phyloP scores from a whole-genome alignment of 2,329 filamentous ascomycete genomes.

The Teratosphaeriaceae sp. region DNA sequence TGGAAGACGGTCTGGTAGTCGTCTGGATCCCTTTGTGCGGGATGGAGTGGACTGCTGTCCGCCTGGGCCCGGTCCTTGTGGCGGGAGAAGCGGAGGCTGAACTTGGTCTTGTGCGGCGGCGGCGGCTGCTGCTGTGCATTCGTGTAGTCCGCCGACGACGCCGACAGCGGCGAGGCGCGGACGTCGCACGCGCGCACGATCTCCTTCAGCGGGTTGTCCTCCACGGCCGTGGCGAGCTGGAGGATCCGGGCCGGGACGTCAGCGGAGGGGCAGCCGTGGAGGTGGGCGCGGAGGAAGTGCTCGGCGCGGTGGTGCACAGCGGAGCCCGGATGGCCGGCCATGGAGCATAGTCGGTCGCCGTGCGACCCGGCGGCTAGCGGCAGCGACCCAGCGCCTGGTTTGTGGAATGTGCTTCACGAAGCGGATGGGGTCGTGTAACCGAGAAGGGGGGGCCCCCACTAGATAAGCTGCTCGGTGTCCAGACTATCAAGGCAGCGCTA shows the following conservation, averaged over 20 bases:
- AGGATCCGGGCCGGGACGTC: constrained; percentile 1
- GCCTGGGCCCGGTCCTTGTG: constrained; percentile 1
- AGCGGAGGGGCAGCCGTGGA: neutral
- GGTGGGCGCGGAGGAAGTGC: neutral
- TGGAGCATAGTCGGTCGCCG: neutral
- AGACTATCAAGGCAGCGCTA: no score
- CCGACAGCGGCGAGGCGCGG: no score
- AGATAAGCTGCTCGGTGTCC: no score
- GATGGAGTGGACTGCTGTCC: neutral
- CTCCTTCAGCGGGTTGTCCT: constrained; percentile 8
- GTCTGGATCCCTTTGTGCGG: neutral
- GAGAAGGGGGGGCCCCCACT: no score
- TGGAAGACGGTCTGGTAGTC: neutral
- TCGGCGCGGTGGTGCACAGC: neutral
- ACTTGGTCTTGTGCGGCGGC: constrained; percentile 1
- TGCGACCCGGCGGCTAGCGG: neutral
- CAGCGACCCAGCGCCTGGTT: neutral
- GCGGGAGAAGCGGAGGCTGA: constrained; percentile 4
- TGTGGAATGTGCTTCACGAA: no score
- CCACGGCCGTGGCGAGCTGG: constrained; percentile 1
- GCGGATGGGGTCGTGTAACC: no score
- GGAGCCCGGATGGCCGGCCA: neutral
- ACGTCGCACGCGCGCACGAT: constrained; percentile 7
- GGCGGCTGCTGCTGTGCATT: neutral
- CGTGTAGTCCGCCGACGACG: no score